Evolutionary conservation across 2,329 filamentous ascomycete species (phyloP), one percentile per base, ranked within the genome.

Genomic region (Elsinoe necatrix): DNA sequence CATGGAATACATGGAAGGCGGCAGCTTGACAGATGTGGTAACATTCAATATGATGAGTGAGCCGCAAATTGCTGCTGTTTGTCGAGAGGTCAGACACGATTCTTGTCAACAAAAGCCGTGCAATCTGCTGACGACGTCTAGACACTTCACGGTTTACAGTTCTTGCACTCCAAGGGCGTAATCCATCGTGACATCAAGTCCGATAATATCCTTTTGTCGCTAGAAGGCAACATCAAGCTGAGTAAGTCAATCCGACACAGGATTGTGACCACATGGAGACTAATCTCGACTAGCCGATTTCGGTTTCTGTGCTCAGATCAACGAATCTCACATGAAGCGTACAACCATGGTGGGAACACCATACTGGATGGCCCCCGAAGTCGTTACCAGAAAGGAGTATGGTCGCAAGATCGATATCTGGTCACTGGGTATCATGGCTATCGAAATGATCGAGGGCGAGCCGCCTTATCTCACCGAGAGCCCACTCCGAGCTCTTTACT

Each of bases 1-100:
- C 31, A 98, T 98, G 93, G 93, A 98, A 73, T 98, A 92, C 67
- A 98, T 98, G 93, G 92, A 98, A 72, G 93, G 93, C 59, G 93
- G 93, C 61, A 96, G 90, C 72, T 77, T 98, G 69, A 98, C 93
- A 9, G 93, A 98, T 71, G 93, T 98, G 55, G 93, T 98, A 57
- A 98, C 93, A 2, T 97, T 95, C 74, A 97, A 97, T 73, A 95
- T 97, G 67, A 97, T 98, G 93, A 92, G 87, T 6, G 93, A 98
- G 71, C 89, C 89, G 2, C 93, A 97, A 73, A 97, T 98, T 67
- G 91, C 93, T 8, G 89, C 91, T 1, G 92, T 98, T 18, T 97
- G 92, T 73, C 80, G 89, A 66, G 93, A 98, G 71, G 80, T 82
- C 67, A 65, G 75, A 68, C 47, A n/a, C n/a, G n/a, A 50, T 27